A percentile compares a stretch with the other conserved stretches of the same genome.
These are phyloP conservation scores for Gleditsia sinensis DNA, from an alignment of 306 rosid genomes.

Conservation along the genomic window DNA sequence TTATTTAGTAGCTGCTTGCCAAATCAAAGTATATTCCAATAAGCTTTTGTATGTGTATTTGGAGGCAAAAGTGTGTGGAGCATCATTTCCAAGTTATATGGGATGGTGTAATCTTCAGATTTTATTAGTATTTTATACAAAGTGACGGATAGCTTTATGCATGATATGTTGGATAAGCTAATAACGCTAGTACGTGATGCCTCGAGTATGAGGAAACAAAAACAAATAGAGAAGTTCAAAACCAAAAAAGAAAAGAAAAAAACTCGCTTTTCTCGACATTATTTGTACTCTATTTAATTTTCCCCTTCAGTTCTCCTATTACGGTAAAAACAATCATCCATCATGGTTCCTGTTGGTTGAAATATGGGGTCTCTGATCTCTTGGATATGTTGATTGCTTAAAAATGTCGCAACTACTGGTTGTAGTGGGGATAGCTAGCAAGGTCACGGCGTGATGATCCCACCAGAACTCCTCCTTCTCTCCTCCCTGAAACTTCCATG, in stretches of 20 bases:
- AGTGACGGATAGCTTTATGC: slow-evolving; percentile 32
- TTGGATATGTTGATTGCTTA: slow-evolving; percentile 15
- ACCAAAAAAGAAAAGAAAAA: no score
- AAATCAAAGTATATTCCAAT: slow-evolving; percentile 38
- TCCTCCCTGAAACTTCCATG: slow-evolving; percentile 24
- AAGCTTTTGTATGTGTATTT: slow-evolving; percentile 55
- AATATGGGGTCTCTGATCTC: background rate
- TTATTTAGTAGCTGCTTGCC: background rate
- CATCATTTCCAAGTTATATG: slow-evolving; percentile 69
- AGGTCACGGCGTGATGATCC: slow-evolving; percentile 20
- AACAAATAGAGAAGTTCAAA: background rate
- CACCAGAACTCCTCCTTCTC: slow-evolving; percentile 13
- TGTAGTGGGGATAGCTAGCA: slow-evolving; percentile 21
- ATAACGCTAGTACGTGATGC: slow-evolving; percentile 29
- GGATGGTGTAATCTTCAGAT: slow-evolving; percentile 46
- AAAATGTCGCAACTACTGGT: slow-evolving; percentile 10
- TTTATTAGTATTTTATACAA: slow-evolving; percentile 26
- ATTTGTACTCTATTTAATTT: background rate
- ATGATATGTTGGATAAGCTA: slow-evolving; percentile 37
- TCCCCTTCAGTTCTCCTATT: background rate
- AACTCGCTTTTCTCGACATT: background rate
- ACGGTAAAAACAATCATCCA: slow-evolving; percentile 3
- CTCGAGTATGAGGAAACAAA: slow-evolving; percentile 13
- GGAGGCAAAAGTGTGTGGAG: slow-evolving; percentile 59
- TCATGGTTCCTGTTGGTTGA: background rate